phyloP scores from a whole-genome alignment of 495 filamentous ascomycete genomes.

The Podospora sp. region DNA sequence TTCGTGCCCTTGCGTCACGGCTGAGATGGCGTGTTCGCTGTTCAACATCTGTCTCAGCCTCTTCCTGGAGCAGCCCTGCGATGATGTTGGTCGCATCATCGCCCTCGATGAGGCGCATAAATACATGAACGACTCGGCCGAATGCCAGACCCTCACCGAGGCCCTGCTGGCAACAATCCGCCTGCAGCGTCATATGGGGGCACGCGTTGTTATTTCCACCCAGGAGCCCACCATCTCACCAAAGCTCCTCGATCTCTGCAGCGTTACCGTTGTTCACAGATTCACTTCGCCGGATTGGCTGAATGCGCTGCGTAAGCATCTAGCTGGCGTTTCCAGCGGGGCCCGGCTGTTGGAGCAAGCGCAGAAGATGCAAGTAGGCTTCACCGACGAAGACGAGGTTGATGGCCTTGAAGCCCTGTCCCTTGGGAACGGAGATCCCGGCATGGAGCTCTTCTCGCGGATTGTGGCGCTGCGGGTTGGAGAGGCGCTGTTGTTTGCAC shows the following conservation, averaged over 20 bases:
- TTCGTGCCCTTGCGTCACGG: slow-evolving; percentile 69
- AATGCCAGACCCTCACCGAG: slow-evolving; percentile 61
- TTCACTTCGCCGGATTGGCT: slow-evolving; percentile 76
- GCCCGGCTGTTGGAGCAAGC: slow-evolving; percentile 29
- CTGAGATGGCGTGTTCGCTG: slow-evolving; percentile 65
- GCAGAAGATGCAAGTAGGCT: slow-evolving; percentile 1
- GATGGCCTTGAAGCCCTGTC: slow-evolving; percentile 18
- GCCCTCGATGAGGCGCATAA: slow-evolving; percentile 49
- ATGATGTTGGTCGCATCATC: slow-evolving; percentile 42
- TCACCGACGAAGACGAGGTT: slow-evolving; percentile 16
- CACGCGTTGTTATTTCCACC: slow-evolving; percentile 70
- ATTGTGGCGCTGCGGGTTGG: slow-evolving; percentile 64
- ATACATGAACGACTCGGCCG: slow-evolving; percentile 44
- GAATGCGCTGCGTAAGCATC: slow-evolving; percentile 58
- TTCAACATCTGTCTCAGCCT: slow-evolving; percentile 69
- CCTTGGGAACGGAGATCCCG: slow-evolving; percentile 31
- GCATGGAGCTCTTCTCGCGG: slow-evolving; percentile 50
- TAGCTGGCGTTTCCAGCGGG: slow-evolving; percentile 53
- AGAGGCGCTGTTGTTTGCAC: slow-evolving; percentile 68
- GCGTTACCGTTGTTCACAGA: slow-evolving; percentile 72
- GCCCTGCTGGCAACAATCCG: slow-evolving; percentile 66
- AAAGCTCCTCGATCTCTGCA: slow-evolving; percentile 68
- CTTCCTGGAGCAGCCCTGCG: slow-evolving; percentile 56
- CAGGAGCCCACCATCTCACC: slow-evolving; percentile 79
- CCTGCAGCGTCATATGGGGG: slow-evolving; percentile 68